These are phyloP conservation scores for Didymella pomorum DNA, from an alignment of 2,329 filamentous ascomycete species.

Conservation along the genomic window DNA sequence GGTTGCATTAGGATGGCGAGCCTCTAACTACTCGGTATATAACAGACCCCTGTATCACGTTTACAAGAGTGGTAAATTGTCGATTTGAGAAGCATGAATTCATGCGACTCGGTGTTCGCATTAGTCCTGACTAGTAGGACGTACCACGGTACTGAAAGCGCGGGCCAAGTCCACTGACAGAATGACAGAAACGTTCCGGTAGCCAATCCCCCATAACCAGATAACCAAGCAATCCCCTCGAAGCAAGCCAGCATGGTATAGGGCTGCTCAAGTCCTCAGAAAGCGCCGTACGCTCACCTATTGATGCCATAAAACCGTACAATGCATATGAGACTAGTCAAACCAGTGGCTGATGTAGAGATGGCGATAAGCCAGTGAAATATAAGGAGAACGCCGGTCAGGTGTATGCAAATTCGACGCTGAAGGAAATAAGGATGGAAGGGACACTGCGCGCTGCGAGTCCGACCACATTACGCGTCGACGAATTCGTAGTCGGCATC, in stretches of 20 bases:
- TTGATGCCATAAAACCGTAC: slow-evolving; percentile 51
- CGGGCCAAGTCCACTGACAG: slow-evolving; percentile 25
- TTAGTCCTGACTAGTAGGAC: slow-evolving; percentile 21
- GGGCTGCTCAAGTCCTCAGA: slow-evolving; percentile 54
- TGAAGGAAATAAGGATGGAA: slow-evolving; percentile 19
- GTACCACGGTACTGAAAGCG: slow-evolving; percentile 23
- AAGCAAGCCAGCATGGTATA: slow-evolving; percentile 46
- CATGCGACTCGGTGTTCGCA: slow-evolving; percentile 35
- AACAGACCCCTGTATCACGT: not conserved
- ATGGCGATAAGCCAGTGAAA: slow-evolving; percentile 27
- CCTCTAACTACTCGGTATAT: not conserved
- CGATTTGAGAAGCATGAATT: slow-evolving; percentile 45
- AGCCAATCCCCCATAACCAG: slow-evolving; percentile 13
- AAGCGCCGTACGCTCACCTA: slow-evolving; percentile 53
- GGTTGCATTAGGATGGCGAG: not conserved
- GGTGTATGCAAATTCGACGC: slow-evolving; percentile 34
- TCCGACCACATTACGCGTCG: slow-evolving; percentile 33
- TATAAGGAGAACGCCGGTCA: slow-evolving; percentile 33
- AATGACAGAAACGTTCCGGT: slow-evolving; percentile 12
- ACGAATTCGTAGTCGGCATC: slow-evolving; percentile 55
- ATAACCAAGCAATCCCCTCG: slow-evolving; percentile 22
- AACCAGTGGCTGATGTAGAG: slow-evolving; percentile 26
- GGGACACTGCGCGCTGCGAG: slow-evolving; percentile 6
- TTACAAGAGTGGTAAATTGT: not conserved
- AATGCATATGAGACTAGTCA: slow-evolving; percentile 39